Conservation (phyloP, 805 yeast genomes). For the Candida takata region DNA sequence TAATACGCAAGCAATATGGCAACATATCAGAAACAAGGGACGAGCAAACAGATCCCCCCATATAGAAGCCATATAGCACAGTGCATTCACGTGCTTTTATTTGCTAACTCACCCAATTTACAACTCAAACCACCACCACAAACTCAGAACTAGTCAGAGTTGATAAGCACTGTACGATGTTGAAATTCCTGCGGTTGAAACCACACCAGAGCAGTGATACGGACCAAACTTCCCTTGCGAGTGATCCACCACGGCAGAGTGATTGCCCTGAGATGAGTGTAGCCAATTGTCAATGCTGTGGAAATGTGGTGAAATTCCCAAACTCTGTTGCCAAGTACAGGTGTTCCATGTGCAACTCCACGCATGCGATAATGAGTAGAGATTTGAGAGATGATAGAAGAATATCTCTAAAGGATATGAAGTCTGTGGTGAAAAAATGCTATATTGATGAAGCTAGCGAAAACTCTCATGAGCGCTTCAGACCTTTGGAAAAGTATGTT, state of each 20-base stretch:
- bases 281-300: slow-evolving; percentile 40
- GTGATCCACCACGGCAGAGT: no score
- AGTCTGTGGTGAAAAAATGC: slow-evolving; percentile 5
- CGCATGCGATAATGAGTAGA: slow-evolving; percentile 24
- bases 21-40: no score
- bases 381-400: neutral
- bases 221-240: neutral
- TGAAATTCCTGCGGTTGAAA: neutral
- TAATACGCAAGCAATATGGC: no score
- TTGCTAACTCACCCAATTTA: no score
- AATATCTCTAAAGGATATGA: slow-evolving; percentile 1
- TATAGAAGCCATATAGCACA: no score
- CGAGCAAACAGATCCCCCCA: no score
- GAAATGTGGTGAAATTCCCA: slow-evolving; percentile 35
- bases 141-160: no score
- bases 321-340: slow-evolving; percentile 34
- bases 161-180: no score
- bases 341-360: slow-evolving; percentile 58
- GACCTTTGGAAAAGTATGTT: slow-evolving; percentile 45
- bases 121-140: no score
- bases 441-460: slow-evolving; percentile 2
- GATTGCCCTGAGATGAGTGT: no score
- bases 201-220: neutral
- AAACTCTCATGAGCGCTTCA: slow-evolving; percentile 28
- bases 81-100: no score